Evolutionary conservation across 1,284 basidiomycete species (phyloP).

Genomic region (Puccinia novopanici): DNA sequence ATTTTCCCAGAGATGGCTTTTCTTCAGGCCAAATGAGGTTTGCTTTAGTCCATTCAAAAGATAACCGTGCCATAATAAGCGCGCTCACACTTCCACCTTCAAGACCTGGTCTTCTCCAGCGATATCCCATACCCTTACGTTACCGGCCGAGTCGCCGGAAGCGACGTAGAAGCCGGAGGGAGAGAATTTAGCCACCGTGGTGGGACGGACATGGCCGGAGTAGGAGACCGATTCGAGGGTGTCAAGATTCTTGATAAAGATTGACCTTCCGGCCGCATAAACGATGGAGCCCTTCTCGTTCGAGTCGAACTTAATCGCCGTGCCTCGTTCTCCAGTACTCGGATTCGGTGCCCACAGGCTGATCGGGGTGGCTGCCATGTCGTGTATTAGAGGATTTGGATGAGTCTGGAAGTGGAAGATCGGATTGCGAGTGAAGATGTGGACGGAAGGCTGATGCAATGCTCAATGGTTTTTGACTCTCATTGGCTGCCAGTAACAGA

Average conservation of each 20-base stretch:
- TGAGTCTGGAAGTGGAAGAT: too few relatives aligned
- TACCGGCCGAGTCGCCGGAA: conserved; percentile 75
- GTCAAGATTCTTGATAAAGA: conserved; percentile 48
- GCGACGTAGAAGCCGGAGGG: conserved; percentile 95
- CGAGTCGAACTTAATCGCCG: conserved; percentile 34
- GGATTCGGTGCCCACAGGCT: conserved; percentile 48
- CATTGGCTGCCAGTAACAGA: too few relatives aligned
- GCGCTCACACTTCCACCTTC: conserved; percentile 71
- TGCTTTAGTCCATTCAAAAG: conserved; percentile 46
- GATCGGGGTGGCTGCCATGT: conserved; percentile 30
- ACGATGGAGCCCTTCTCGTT: conserved; percentile 37
- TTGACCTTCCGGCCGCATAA: conserved; percentile 30
- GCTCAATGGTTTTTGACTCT: too few relatives aligned
- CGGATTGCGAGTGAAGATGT: too few relatives aligned
- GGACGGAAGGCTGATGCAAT: too few relatives aligned
- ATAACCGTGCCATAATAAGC: background rate
- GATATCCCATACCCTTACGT: conserved; percentile 90
- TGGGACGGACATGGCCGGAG: conserved; percentile 75
- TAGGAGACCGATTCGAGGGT: conserved; percentile 67
- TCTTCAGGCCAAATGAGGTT: conserved; percentile 33
- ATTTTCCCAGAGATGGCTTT: conserved; percentile 81
- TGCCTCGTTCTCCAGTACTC: conserved; percentile 45
- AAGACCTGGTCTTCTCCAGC: conserved; percentile 81
- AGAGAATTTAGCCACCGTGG: conserved; percentile 86
- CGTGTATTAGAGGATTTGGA: too few relatives aligned